Evolutionary conservation across 2,329 filamentous ascomycete species (phyloP).

Genomic region (Phialophora chinensis): DNA sequence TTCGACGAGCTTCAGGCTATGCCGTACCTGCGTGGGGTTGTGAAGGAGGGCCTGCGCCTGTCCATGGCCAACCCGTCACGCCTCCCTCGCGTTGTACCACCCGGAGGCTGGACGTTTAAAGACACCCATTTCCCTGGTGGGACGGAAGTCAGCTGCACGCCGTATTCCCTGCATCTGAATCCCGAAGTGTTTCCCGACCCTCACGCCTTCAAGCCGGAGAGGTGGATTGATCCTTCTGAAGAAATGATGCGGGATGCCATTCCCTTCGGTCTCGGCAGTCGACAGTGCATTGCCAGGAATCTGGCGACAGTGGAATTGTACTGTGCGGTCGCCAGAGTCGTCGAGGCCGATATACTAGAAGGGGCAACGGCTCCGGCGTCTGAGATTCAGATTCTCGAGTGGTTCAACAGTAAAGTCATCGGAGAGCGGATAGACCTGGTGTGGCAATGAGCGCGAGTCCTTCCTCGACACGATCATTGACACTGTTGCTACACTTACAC

Average conservation of each 20-base stretch:
- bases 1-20: conserved; percentile 46
- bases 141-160: conserved; percentile 54
- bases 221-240: conserved; percentile 52
- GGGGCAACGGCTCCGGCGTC: conserved; percentile 51
- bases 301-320: conserved; percentile 55
- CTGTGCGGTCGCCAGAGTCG: conserved; percentile 52
- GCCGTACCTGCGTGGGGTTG: conserved; percentile 56
- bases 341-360: conserved; percentile 51
- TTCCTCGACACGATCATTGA: background rate
- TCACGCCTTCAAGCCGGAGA: conserved; percentile 53
- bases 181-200: conserved; percentile 53
- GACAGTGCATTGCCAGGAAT: conserved; percentile 59
- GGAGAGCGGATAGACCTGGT: conserved; percentile 52
- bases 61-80: conserved; percentile 60
- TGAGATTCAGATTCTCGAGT: conserved; percentile 59
- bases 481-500: too few species aligned
- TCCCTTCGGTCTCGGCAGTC: conserved; percentile 56
- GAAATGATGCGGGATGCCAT: conserved; percentile 54
- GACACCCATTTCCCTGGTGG: conserved; percentile 50
- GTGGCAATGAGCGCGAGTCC: conserved; percentile 25
- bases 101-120: conserved; percentile 47
- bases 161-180: conserved; percentile 57
- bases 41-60: conserved; percentile 59
- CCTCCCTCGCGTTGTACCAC: conserved; percentile 56
- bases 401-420: conserved; percentile 62